These are phyloP conservation scores for Fusarium sp. DNA, from an alignment of 2,329 filamentous ascomycete genomes.

Conservation along the genomic window DNA sequence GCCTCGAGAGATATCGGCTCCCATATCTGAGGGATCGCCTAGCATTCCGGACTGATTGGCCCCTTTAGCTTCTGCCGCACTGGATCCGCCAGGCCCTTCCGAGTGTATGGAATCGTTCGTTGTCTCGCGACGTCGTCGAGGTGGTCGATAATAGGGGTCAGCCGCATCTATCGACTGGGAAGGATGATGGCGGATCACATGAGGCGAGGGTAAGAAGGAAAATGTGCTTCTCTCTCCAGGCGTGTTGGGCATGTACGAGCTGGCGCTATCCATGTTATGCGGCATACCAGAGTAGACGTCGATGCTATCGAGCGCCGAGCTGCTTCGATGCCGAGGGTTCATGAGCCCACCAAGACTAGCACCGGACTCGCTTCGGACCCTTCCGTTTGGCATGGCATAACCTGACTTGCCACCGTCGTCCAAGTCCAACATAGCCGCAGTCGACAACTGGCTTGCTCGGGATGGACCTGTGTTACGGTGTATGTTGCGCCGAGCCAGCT, in stretches of 20 bases:
- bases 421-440: slow-evolving; percentile 78
- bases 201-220: slow-evolving; percentile 72
- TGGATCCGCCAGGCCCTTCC: slow-evolving; percentile 45
- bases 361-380: slow-evolving; percentile 68
- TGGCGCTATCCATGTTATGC: slow-evolving; percentile 65
- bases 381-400: slow-evolving; percentile 62
- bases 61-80: slow-evolving; percentile 49
- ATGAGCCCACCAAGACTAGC: slow-evolving; percentile 65
- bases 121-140: slow-evolving; percentile 73
- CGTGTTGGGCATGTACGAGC: slow-evolving; percentile 77
- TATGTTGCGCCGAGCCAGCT: slow-evolving; percentile 77
- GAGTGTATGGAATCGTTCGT: slow-evolving; percentile 52
- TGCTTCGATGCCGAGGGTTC: slow-evolving; percentile 59
- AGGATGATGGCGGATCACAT: slow-evolving; percentile 57
- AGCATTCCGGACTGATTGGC: slow-evolving; percentile 49
- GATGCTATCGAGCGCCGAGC: slow-evolving; percentile 63
- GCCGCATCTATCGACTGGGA: slow-evolving; percentile 61
- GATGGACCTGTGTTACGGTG: slow-evolving; percentile 68
- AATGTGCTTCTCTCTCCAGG: slow-evolving; percentile 75
- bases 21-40: slow-evolving; percentile 53
- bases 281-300: slow-evolving; percentile 56
- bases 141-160: slow-evolving; percentile 90
- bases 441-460: slow-evolving; percentile 83
- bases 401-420: slow-evolving; percentile 72
- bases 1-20: slow-evolving; percentile 53